phyloP scores from a whole-genome alignment of 345 rosid species.

The Gossypium australe region DNA sequence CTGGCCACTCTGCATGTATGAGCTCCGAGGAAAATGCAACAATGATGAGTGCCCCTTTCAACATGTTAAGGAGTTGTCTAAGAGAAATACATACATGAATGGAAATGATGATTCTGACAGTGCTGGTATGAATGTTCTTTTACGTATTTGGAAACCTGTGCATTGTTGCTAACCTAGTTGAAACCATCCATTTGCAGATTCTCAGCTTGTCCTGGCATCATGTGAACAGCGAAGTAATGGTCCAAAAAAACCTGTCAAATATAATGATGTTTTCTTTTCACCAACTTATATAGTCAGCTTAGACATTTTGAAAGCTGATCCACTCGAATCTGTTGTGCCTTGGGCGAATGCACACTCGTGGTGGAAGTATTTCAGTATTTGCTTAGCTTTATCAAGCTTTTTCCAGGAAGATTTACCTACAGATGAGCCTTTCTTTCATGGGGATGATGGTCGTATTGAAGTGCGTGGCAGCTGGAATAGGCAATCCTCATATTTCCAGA shows the following conservation, averaged over 20 bases:
- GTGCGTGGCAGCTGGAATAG: constrained; percentile 50
- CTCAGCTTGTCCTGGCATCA: constrained; percentile 30
- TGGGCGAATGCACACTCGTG: constrained; percentile 50
- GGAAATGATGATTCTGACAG: constrained; percentile 33
- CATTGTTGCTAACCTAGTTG: constrained; percentile 11
- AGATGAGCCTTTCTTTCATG: constrained; percentile 37
- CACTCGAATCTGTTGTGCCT: constrained; percentile 44
- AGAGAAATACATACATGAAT: constrained; percentile 26
- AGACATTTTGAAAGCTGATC: constrained; percentile 60
- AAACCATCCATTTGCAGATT: constrained; percentile 42
- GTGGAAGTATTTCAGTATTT: constrained; percentile 66
- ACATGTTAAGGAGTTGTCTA: constrained; percentile 58
- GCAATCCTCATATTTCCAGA: constrained; percentile 57
- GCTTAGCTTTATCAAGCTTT: constrained; percentile 53
- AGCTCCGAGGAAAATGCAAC: constrained; percentile 96
- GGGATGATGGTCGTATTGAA: constrained; percentile 68
- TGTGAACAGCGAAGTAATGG: constrained; percentile 25
- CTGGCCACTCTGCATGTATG: constrained; percentile 86
- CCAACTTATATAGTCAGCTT: constrained; percentile 77
- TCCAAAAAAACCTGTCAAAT: constrained; percentile 29
- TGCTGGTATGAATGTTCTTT: constrained; percentile 30
- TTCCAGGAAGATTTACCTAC: constrained; percentile 42
- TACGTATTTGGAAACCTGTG: constrained; percentile 10
- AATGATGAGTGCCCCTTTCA: constrained; percentile 93
- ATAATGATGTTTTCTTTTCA: constrained; percentile 25